Base-by-base conservation (phyloP, 306 rosid species). In the Castanopsis chinensis region DNA sequence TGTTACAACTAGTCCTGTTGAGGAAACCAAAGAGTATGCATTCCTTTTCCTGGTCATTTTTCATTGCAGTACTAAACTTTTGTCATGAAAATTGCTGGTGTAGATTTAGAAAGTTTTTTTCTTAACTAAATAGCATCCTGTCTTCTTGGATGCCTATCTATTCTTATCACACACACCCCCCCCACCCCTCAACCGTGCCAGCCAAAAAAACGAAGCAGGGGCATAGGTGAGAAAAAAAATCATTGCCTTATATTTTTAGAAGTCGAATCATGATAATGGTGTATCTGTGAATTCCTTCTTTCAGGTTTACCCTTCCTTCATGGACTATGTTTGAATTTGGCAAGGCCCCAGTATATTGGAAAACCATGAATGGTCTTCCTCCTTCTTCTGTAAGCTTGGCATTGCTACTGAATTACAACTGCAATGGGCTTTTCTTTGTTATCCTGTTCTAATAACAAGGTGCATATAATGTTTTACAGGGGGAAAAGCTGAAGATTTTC, bases 241-340 rank as follows among this genome's bases (percentile, higher is more conserved):
- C 9, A 23, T 25, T 71, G 75, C 35, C 54, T 23, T 41, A 21
- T 14, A 21, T 6, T 23, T 43, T 41, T 9, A 41, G 56, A 71
- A 49, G 21, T 8, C 51, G 30, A 41, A 14, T 41, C 27, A 3
- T 25, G 57, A 20, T 41, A 11, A 71, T 27, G 57, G 23, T 27
- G 33, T 18, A 37, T 72, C n/a, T 80, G 77, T 7, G 51, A 77
- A 58, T 64, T 20, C 23, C 35, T 19, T 32, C 71, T 83, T 72
- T 17, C 51, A 94, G 99, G 84, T 86, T 79, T 80, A 80, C 82
- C 57, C 97, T 94, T 81, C 97, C 99, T 10, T 85, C 97, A 35
- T 92, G 99, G 99, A 91, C 99, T 54, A 69, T 78, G 85, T 94
- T 92, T 86, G 99, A 94, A 83, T 86, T 94, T 72, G 99, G 99